A percentile compares a stretch with the other conserved stretches of the same genome.
These are phyloP conservation scores for Cercospora sp. DNA, from an alignment of 2,329 filamentous ascomycete species.

Conservation along the genomic window DNA sequence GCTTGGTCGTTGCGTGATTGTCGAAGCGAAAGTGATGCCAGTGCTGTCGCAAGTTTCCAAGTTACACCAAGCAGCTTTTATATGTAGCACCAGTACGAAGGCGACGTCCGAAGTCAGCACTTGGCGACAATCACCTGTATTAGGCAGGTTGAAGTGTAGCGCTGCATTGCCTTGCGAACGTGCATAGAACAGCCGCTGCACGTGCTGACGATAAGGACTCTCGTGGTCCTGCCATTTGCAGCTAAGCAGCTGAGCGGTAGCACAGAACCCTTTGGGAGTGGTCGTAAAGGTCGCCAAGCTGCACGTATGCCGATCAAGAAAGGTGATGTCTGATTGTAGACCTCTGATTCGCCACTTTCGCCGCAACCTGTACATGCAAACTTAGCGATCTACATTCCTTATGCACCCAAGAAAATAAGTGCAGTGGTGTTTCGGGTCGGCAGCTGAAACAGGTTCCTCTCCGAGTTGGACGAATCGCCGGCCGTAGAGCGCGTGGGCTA, in stretches of 20 bases:
- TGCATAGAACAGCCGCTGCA: constrained; percentile 16
- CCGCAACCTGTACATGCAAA: constrained; percentile 15
- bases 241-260: constrained; percentile 14
- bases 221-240: constrained; percentile 17
- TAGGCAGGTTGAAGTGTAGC: constrained; percentile 18
- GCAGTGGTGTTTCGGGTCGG: constrained; percentile 11
- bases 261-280: neutral
- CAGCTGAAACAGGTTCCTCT: constrained; percentile 19
- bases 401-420: constrained; percentile 17
- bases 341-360: constrained; percentile 20
- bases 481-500: neutral
- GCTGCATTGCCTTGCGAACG: constrained; percentile 6
- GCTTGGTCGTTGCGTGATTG: neutral
- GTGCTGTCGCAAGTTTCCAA: neutral
- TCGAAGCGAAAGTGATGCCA: neutral
- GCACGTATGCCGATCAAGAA: constrained; percentile 23
- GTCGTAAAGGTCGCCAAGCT: constrained; percentile 19
- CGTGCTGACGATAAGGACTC: constrained; percentile 23
- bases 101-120: constrained; percentile 10
- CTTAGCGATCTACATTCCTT: constrained; percentile 21
- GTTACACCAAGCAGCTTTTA: neutral
- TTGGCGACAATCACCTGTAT: constrained; percentile 11
- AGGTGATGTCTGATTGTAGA: neutral
- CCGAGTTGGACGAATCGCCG: constrained; percentile 6
- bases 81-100: neutral